Evolutionary conservation across 495 filamentous ascomycete genomes (phyloP).

Genomic region (Podospora didyma): DNA sequence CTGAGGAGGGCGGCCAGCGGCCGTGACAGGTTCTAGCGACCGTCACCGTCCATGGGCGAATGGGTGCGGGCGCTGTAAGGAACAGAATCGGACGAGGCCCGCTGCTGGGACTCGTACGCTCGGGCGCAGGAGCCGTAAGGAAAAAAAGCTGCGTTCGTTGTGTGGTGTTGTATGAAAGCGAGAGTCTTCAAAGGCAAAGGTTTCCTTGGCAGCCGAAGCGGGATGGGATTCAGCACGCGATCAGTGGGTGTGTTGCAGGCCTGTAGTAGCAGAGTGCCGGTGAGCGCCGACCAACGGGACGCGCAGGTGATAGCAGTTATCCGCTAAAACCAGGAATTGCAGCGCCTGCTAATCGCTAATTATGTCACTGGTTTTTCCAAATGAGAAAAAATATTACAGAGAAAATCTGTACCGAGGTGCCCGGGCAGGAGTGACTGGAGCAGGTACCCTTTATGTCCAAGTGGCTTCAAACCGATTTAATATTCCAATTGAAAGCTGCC

Average conservation of each 20-base stretch:
- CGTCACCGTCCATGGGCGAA: constrained; percentile 45
- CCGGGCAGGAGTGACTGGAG: too few relatives aligned
- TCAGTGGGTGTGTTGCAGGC: background rate
- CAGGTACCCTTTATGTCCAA: background rate
- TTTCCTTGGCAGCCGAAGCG: constrained; percentile 15
- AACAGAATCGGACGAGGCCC: background rate
- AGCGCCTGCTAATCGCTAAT: background rate
- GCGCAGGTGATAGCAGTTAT: background rate
- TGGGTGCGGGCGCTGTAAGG: background rate
- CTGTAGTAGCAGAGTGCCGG: constrained; percentile 14
- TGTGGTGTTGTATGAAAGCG: constrained; percentile 3
- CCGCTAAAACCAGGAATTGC: background rate
- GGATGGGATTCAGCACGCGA: constrained; percentile 12
- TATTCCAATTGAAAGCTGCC: too few relatives aligned
- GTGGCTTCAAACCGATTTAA: too few relatives aligned
- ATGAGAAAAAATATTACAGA: too few relatives aligned
- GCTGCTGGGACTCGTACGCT: background rate
- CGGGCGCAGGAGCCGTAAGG: background rate
- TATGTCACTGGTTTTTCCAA: constrained; percentile 12
- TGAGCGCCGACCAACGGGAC: constrained; percentile 9
- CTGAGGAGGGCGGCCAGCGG: constrained; percentile 47
- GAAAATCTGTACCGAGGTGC: too few relatives aligned
- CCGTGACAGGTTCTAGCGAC: constrained; percentile 43
- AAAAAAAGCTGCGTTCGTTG: background rate
- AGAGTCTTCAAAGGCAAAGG: constrained; percentile 16